Evolutionary conservation across 163 green algal species (phyloP), one percentile per base, ranked within the genome.

Genomic region (Scenedesmus sp.): DNA sequence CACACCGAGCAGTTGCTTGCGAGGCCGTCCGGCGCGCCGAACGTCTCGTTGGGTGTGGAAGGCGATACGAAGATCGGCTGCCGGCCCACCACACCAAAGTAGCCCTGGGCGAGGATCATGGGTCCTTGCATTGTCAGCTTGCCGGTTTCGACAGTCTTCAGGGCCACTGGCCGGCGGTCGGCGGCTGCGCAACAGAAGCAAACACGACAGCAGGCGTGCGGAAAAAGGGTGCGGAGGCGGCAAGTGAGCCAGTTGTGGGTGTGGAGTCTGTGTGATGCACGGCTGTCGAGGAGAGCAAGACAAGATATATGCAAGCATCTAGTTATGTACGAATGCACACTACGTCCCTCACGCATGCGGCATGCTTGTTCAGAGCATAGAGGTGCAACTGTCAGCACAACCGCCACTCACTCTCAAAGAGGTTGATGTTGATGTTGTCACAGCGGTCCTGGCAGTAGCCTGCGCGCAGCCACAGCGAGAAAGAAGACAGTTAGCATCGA

Each of bases 111-210:
- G 46, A 94, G 89, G 3, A 76, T 15, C 34, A 90, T 81, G 2
- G 91, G 91, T 0, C 91, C 91, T 13, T 91, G 83, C 82, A 94
- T 81, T 4, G 82, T 88, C 54, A 89, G 26, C 1, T 54, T 57
- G 46, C 84, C 74, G 18, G 60, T 55, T 64, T 20, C 1, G 0
- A 92, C 88, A 0, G 91, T 87, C 66, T 73, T 56, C 10, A 93
- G 20, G 20, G 91, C 91, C 3, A 81, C 79, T 3, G 55, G 26
- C 4, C 87, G 64, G 12, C 88, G 74, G 13, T 91, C 84, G 82
- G 64, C 82, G 34, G 34, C 34, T 46, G 34, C 34, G 76, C 34
- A 84, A 16, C 76, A 56, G 34, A 70, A 20, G 62, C 1, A 12
- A 12, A 70, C 12, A 82, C 23, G 16, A 82, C 12, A 82, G 13